Conservation (phyloP, 1,139 yeast genomes). For the Suhomyces atakaporum region DNA sequence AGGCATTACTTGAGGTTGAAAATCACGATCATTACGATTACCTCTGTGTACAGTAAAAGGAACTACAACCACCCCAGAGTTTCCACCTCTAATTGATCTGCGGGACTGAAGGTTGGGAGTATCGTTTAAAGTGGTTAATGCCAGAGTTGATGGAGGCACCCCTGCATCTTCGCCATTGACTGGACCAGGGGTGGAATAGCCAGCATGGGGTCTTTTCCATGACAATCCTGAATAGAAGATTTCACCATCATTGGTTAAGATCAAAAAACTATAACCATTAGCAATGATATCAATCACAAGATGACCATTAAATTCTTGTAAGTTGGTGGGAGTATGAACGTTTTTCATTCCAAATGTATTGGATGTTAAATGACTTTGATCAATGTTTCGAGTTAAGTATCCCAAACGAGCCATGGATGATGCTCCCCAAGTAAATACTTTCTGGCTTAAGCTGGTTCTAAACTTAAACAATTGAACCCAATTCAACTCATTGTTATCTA, state of each 20-base stretch:
- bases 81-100: constrained; percentile 17
- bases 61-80: constrained; percentile 10
- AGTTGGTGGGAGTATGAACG: constrained; percentile 45
- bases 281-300: constrained; percentile 58
- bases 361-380: constrained; percentile 27
- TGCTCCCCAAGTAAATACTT: constrained; percentile 67
- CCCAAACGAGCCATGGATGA: constrained; percentile 60
- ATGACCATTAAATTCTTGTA: constrained; percentile 33
- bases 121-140: constrained; percentile 8
- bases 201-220: constrained; percentile 39
- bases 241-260: constrained; percentile 56
- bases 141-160: constrained; percentile 12
- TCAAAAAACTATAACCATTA: constrained; percentile 69
- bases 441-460: constrained; percentile 41
- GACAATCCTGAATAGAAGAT: constrained; percentile 55
- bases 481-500: constrained; percentile 30
- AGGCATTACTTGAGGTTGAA: constrained; percentile 7
- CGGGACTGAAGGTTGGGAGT: constrained; percentile 15
- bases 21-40: constrained; percentile 13
- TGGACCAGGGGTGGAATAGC: constrained; percentile 25
- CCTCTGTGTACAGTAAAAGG: constrained; percentile 9
- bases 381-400: constrained; percentile 34
- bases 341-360: constrained; percentile 19
- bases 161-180: constrained; percentile 18
- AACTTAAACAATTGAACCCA: constrained; percentile 55